These are phyloP conservation scores for Grosmannia penicillata DNA, from an alignment of 2,329 filamentous ascomycete species.

Conservation along the genomic window DNA sequence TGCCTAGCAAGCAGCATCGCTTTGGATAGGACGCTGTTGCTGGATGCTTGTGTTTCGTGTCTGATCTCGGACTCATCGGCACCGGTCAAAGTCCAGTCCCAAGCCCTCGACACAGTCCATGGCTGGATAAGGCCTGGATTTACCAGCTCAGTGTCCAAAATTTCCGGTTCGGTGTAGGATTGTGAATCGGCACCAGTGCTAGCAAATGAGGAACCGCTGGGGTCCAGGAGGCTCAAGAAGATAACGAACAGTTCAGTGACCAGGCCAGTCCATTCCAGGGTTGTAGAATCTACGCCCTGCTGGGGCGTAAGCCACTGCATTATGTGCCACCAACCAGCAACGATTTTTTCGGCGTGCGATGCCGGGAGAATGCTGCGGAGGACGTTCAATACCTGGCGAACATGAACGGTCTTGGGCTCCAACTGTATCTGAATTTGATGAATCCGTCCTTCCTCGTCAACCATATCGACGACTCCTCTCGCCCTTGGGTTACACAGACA, in stretches of 20 bases:
- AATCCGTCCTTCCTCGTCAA: slow-evolving; percentile 44
- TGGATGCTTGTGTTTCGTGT: too few species aligned
- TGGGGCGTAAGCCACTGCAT: slow-evolving; percentile 47
- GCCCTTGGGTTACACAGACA: slow-evolving; percentile 43
- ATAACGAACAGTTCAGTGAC: slow-evolving; percentile 49
- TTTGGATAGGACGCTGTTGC: slow-evolving; percentile 23
- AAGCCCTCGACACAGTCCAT: slow-evolving; percentile 5
- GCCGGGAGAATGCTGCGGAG: slow-evolving; percentile 51
- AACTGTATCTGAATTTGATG: slow-evolving; percentile 57
- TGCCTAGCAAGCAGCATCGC: slow-evolving; percentile 46
- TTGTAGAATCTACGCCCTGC: slow-evolving; percentile 21
- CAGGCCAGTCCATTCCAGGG: slow-evolving; percentile 56
- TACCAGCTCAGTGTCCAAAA: too few species aligned
- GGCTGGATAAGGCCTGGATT: neutral
- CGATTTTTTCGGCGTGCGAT: slow-evolving; percentile 41
- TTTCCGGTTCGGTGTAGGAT: too few species aligned
- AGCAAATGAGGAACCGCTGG: neutral
- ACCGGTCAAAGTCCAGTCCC: slow-evolving; percentile 16
- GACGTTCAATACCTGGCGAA: slow-evolving; percentile 42
- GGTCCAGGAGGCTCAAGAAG: slow-evolving; percentile 26
- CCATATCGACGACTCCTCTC: slow-evolving; percentile 48
- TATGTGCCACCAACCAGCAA: slow-evolving; percentile 60
- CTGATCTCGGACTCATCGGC: slow-evolving; percentile 3
- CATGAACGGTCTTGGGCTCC: slow-evolving; percentile 47
- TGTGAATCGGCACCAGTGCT: neutral